Evolutionary conservation across 805 yeast genomes (phyloP).

Genomic region (Schwanniomyces yamadae): DNA sequence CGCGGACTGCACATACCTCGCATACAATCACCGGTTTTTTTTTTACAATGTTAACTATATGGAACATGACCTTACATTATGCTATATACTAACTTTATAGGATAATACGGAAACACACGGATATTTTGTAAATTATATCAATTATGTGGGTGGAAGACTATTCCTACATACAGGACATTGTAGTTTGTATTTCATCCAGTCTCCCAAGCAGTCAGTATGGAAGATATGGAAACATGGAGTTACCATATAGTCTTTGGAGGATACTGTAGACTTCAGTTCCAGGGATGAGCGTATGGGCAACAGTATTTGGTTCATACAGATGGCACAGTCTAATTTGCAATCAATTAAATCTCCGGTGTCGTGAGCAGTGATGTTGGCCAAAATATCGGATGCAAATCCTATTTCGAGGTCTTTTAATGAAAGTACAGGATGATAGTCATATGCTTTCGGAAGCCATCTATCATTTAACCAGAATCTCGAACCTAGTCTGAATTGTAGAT

Average conservation of each 20-base stretch:
- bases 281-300: slow-evolving; percentile 41
- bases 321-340: slow-evolving; percentile 74
- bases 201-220: slow-evolving; percentile 84
- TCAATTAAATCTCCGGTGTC: slow-evolving; percentile 25
- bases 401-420: slow-evolving; percentile 59
- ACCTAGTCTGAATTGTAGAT: slow-evolving; percentile 66
- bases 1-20: not conserved
- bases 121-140: too few species aligned
- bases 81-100: not conserved
- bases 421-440: slow-evolving; percentile 76
- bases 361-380: slow-evolving; percentile 30
- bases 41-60: not conserved
- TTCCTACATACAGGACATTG: slow-evolving; percentile 94
- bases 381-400: slow-evolving; percentile 56
- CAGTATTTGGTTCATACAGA: slow-evolving; percentile 82
- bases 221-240: slow-evolving; percentile 92
- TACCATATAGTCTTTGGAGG: slow-evolving; percentile 54
- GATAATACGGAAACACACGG: too few species aligned
- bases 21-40: not conserved
- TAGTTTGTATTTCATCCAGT: slow-evolving; percentile 89
- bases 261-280: slow-evolving; percentile 11
- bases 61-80: not conserved
- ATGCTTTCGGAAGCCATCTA: slow-evolving; percentile 72
- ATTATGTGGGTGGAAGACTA: slow-evolving; percentile 73
- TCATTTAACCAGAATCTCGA: slow-evolving; percentile 83